Evolutionary conservation across 2,329 filamentous ascomycete genomes (phyloP), one percentile per base, ranked within the genome.

Genomic region (Penicillium sp.): DNA sequence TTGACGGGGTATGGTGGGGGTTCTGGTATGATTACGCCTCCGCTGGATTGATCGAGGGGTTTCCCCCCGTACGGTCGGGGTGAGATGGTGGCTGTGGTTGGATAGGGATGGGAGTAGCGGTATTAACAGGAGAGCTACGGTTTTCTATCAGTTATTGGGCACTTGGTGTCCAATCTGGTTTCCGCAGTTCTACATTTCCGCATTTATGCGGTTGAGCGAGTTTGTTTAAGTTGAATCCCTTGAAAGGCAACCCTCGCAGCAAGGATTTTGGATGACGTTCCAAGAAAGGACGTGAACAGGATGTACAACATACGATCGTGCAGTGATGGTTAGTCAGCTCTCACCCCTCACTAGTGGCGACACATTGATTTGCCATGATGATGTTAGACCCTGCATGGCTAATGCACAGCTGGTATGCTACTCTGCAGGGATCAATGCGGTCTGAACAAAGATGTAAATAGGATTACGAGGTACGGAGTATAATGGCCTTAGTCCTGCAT

Each of bases 11-110:
- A 14, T 46, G 44, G 12, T 30, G 38, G n/a, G 45, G 25, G 41
- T 37, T 50, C 53, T 59, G 66, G 63, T 36, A 51, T 68, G 52
- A 57, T 63, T 36, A 67, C 66, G 25, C 66, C 66, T 43, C 66
- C 66, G 8, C 40, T 63, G 26, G 53, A 22, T 31, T 55, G 33
- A 55, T 42, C 12, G n/a, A 12, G 25, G 25, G 22, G 6, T 4
- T 9, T 25, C n/a, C 8, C 9, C 5, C 3, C 12, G 11, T n/a
- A 49, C 45, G 28, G 22, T 40, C 30, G 16, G 25, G 16, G 30
- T 49, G 7, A 26, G 17, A 33, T 12, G 5, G 16, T 6, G 12
- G 22, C 12, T 3, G 22, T 31, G 17, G 28, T 31, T 22, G 28
- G 28, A 44, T 30, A 9, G 19, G 26, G 16, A 44, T 44, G 12